A percentile compares a stretch with the other conserved stretches of the same genome.
These are phyloP conservation scores for Lactarius quietus DNA, from an alignment of 768 basidiomycete genomes.

Conservation along the genomic window DNA sequence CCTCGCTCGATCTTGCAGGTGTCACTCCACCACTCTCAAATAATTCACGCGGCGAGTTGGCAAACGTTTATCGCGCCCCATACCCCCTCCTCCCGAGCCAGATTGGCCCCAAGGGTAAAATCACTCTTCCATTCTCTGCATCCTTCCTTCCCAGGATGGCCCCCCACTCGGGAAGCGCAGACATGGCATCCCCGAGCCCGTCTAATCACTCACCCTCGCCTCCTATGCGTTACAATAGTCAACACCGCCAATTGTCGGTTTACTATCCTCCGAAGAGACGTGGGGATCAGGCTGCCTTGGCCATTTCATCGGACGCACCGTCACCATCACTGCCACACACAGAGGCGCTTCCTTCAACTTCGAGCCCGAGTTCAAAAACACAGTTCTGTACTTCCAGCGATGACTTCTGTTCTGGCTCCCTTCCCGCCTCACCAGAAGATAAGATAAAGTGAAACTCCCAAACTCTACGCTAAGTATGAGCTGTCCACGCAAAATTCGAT, in stretches of 20 bases:
- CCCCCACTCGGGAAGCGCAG: not conserved
- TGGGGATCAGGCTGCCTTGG: too few species aligned
- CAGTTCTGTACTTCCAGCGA: too few species aligned
- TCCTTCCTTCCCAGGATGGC: not conserved
- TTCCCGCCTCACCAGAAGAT: too few species aligned
- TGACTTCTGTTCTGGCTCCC: too few species aligned
- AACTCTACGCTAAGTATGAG: too few species aligned
- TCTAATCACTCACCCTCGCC: not conserved
- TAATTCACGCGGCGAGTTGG: not conserved
- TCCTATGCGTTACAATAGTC: not conserved
- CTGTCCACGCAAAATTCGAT: too few species aligned
- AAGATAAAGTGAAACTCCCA: too few species aligned
- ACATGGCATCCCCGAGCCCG: not conserved
- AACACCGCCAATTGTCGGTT: not conserved
- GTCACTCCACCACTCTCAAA: not conserved
- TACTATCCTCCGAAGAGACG: not conserved
- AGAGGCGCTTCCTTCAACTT: too few species aligned
- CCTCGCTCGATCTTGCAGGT: not conserved
- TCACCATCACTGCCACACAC: too few species aligned
- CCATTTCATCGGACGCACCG: too few species aligned
- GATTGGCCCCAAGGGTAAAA: not conserved
- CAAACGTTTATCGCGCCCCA: not conserved
- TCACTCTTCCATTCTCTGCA: not conserved
- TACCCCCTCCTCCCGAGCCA: not conserved
- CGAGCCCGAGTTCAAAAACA: too few species aligned